phyloP scores from a whole-genome alignment of 2,329 filamentous ascomycete genomes.

The Amphichorda felina region DNA sequence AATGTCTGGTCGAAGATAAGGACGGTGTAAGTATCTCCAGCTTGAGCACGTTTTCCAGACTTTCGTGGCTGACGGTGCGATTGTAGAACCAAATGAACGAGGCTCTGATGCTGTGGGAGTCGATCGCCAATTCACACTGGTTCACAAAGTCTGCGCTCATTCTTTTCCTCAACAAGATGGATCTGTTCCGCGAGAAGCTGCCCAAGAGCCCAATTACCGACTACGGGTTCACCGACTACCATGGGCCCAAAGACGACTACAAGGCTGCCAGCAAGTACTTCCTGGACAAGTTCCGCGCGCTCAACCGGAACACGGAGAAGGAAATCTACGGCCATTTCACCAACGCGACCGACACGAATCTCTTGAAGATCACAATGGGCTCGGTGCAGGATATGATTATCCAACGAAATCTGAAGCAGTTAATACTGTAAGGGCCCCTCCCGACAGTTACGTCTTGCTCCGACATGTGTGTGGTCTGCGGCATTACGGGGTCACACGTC shows the following conservation, averaged over 20 bases:
- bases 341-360: conserved; percentile 55
- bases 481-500: too few relatives aligned
- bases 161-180: conserved; percentile 80
- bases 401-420: conserved; percentile 68
- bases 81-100: conserved; percentile 81
- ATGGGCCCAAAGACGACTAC: conserved; percentile 57
- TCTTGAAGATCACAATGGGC: conserved; percentile 77
- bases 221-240: conserved; percentile 69
- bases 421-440: conserved; percentile 33
- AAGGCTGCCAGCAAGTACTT: conserved; percentile 72
- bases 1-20: conserved; percentile 91
- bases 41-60: background rate
- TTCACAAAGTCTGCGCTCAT: conserved; percentile 74
- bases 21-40: conserved; percentile 53
- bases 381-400: conserved; percentile 84
- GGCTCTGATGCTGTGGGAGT: conserved; percentile 77
- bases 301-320: conserved; percentile 58
- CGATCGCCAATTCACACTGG: conserved; percentile 77
- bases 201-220: conserved; percentile 57
- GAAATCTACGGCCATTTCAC: conserved; percentile 53
- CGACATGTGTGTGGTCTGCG: background rate
- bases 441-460: background rate
- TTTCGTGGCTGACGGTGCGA: background rate
- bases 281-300: conserved; percentile 65
- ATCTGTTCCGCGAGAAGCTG: conserved; percentile 72